Evolutionary conservation across 495 filamentous ascomycete species (phyloP).

Genomic region (Hamigera avellanea): DNA sequence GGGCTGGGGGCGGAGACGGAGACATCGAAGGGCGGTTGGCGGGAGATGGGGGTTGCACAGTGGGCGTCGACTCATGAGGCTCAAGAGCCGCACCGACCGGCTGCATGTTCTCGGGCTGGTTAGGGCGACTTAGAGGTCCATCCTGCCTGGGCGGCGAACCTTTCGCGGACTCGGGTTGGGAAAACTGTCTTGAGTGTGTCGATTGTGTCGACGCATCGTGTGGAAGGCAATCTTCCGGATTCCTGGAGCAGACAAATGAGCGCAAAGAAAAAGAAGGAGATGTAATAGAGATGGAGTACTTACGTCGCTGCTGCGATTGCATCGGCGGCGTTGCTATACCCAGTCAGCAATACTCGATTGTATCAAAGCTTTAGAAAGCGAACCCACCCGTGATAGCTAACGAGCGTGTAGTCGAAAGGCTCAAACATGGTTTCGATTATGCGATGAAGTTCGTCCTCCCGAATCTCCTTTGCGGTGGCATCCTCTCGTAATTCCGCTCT

Average conservation of each 20-base stretch:
- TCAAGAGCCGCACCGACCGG: constrained; percentile 19
- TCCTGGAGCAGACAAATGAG: constrained; percentile 11
- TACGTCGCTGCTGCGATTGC: constrained; percentile 26
- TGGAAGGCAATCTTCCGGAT: constrained; percentile 32
- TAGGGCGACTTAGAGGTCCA: constrained; percentile 11
- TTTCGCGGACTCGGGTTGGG: constrained; percentile 23
- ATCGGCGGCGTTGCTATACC: constrained; percentile 28
- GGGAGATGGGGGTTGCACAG: constrained; percentile 6
- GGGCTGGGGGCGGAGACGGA: constrained; percentile 12
- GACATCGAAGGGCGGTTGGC: constrained; percentile 2
- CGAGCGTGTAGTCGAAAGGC: constrained; percentile 86
- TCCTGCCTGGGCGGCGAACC: constrained; percentile 22
- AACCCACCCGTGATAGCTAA: constrained; percentile 51
- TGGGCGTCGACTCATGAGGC: constrained; percentile 15
- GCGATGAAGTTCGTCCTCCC: constrained; percentile 85
- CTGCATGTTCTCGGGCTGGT: constrained; percentile 14
- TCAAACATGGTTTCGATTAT: constrained; percentile 93
- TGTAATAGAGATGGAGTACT: constrained; percentile 8
- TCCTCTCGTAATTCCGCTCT: constrained; percentile 84
- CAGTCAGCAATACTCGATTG: constrained; percentile 1
- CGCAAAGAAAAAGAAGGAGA: not conserved
- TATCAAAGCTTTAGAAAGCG: not conserved
- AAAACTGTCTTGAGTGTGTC: constrained; percentile 25
- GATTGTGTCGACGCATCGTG: constrained; percentile 10
- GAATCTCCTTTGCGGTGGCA: constrained; percentile 88